Base-by-base conservation (phyloP, 2,329 filamentous ascomycete genomes). In the Chrysoporthe puriensis region DNA sequence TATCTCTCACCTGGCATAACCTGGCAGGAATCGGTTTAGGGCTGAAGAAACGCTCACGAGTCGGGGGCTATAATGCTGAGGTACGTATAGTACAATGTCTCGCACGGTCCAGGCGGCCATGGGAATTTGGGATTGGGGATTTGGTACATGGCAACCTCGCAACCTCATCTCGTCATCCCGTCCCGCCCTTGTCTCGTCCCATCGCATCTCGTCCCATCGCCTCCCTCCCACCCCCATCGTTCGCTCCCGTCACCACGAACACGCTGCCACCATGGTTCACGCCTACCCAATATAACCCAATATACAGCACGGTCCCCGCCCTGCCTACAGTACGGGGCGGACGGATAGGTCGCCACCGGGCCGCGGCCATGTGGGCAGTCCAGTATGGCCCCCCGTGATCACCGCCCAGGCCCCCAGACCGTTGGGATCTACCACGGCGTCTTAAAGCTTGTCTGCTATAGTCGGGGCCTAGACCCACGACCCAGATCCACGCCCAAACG, bases 21-120 rank as follows among this genome's bases (percentile, higher is more conserved):
- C 36, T 32, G n/a, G 21, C 59, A 61, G 59, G 59, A 61, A 57
- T n/a, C 6, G 54, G 54, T 57, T 40, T 48, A 48, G 59, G 59
- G 59, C 59, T 61, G 59, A 61, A 48, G 59, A 61, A 61, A 61
- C 59, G 59, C 48, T 26, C 26, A 26, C 32, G 40, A 60, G 40
- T 21, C 57, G 21, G 40, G 36, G 34, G 26, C 26, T 26, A 26
- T 26, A 26, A 2, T 26, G 26, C 26, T 26, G 26, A 26, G 26
- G 26, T 26, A 26, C 26, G 26, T 26, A 26, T 26, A 26, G 26
- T 26, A 26, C 34, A 42, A 14, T 43, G 57, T 44, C 34, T 46
- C 59, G 16, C 42, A 34, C 43, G 40, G 42, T 34, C 21, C 26
- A 34, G 16, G 21, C 11, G 16, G 44, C 43, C 14, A 61, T 16